Base-by-base conservation (phyloP, 2,329 filamentous ascomycete species). In the Colletotrichum lini region DNA sequence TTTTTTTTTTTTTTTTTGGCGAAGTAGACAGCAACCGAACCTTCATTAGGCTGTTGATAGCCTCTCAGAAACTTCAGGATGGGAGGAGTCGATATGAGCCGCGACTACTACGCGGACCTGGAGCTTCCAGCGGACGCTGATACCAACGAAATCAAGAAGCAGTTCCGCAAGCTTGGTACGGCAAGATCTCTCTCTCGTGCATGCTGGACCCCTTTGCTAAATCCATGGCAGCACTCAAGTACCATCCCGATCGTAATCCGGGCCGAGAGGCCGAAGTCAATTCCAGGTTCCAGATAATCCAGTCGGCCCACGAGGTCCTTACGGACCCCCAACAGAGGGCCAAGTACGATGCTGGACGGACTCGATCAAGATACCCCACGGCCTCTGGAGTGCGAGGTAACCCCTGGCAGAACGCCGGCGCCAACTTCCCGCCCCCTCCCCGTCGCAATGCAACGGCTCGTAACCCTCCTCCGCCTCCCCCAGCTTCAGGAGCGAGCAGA, bases 241-340 rank as follows among this genome's bases (percentile, higher is more conserved):
- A 93, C 77, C 95, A 98, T 78, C 95, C 95, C 9, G 95, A 98
- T 80, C 92, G 95, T 71, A 97, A 98, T 78, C 94, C 92, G 13
- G 95, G 95, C 62, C 90, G 89, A 77, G 94, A 97, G 82, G 83
- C 89, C 68, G 94, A 96, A 78, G 93, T 92, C 78, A 94, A 93
- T 74, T 87, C 92, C 42, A 93, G 94, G 78, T 98, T 98, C 78
- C 93, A 97, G 80, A 89, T 92, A 60, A 97, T 98, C 59, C 94
- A 97, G 81, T 90, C 93, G 5, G 95, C 95, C 26, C 92, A 97
- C 78, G 95, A 98, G 79, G 87, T 98, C 64, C 80, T 91, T 16
- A 85, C 82, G 35, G 87, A 89, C 69, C 83, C 86, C 1, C 81
- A 83, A 2, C 79, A 83, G 65, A 89, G 85, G 72, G 79, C 83